phyloP scores from a whole-genome alignment of 1,139 yeast genomes.

The Fermentozyma sake region DNA sequence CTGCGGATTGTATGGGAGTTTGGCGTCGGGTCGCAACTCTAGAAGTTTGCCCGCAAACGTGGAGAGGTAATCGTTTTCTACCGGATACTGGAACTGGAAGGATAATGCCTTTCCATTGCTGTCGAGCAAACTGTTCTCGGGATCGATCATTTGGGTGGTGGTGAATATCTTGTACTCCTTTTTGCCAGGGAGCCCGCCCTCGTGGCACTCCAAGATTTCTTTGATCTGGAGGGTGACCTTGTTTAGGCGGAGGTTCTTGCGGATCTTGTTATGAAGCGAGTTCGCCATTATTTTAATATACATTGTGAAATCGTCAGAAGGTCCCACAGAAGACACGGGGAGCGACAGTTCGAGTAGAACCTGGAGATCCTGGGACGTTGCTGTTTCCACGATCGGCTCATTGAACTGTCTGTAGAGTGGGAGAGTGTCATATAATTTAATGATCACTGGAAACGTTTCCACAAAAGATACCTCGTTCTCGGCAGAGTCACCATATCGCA shows the following conservation, averaged over 20 bases:
- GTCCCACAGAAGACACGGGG: constrained; percentile 49
- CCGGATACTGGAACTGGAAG: constrained; percentile 32
- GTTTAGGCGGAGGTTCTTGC: constrained; percentile 39
- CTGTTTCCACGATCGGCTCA: constrained; percentile 41
- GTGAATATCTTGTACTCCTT: constrained; percentile 32
- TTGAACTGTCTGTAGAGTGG: constrained; percentile 52
- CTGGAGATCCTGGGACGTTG: constrained; percentile 38
- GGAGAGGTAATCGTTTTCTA: constrained; percentile 33
- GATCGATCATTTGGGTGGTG: constrained; percentile 21
- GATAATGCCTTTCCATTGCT: constrained; percentile 27
- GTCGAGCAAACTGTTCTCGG: constrained; percentile 18
- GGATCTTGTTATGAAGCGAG: constrained; percentile 27
- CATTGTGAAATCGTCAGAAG: constrained; percentile 40
- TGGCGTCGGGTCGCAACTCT: no score
- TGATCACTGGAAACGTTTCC: constrained; percentile 43
- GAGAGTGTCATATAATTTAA: constrained; percentile 48
- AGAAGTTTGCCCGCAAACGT: no score
- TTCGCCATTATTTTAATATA: constrained; percentile 36
- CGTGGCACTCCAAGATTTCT: constrained; percentile 46
- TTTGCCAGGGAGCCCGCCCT: constrained; percentile 42
- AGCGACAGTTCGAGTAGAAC: constrained; percentile 39
- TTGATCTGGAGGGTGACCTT: constrained; percentile 45
- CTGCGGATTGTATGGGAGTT: background rate
- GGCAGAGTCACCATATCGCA: constrained; percentile 28
- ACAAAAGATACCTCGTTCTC: constrained; percentile 27